Evolutionary conservation across 83 land plant genomes (phyloP).

Genomic region (Thuja plicata): DNA sequence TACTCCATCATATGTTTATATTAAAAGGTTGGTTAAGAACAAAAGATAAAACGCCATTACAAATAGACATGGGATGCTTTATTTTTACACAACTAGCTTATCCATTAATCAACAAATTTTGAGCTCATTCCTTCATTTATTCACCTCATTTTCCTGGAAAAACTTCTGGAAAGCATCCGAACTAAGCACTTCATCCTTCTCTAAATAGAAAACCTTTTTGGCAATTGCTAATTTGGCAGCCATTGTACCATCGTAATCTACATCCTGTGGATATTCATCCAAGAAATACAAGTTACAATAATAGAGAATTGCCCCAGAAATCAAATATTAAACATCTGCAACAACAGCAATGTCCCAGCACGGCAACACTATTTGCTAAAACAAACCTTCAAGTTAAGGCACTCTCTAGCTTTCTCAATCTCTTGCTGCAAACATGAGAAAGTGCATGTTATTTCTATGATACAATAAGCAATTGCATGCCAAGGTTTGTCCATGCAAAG

Average conservation of each 20-base stretch:
- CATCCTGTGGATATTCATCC: conserved; percentile 51
- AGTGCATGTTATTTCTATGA: background rate
- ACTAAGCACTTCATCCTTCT: conserved; percentile 64
- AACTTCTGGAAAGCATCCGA: conserved; percentile 67
- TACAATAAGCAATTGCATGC: conserved; percentile 5
- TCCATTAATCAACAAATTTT: background rate
- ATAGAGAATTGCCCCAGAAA: background rate
- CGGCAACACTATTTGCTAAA: background rate
- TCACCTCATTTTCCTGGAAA: conserved; percentile 90
- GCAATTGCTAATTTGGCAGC: conserved; percentile 83
- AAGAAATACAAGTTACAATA: background rate
- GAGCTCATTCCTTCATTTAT: background rate
- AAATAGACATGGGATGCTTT: background rate
- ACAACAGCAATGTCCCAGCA: conserved; percentile 10
- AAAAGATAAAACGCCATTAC: background rate
- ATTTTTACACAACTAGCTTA: background rate
- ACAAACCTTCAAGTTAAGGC: conserved; percentile 67
- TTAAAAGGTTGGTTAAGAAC: background rate
- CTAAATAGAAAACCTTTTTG: conserved; percentile 67
- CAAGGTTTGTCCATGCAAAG: background rate
- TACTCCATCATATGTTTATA: conserved; percentile 2
- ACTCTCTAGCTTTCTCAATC: conserved; percentile 55
- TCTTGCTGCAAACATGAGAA: conserved; percentile 58
- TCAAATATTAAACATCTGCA: background rate
- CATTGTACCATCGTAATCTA: conserved; percentile 96